These are phyloP conservation scores for Leishmania braziliensis DNA, from an alignment of 208 protist species.

Conservation along the genomic window DNA sequence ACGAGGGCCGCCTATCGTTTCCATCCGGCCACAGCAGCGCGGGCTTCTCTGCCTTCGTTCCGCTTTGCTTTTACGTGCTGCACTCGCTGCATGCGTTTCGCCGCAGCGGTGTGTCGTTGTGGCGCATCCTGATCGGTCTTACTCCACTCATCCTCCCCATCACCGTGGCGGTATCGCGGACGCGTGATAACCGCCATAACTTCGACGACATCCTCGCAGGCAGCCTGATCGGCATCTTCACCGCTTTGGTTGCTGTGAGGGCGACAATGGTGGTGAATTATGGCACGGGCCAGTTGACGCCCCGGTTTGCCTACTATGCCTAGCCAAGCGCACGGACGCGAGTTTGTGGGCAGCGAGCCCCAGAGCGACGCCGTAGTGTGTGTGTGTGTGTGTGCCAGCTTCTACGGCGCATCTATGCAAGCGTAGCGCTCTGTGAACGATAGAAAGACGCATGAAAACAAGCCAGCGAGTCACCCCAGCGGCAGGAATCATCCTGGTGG, in stretches of 20 bases:
- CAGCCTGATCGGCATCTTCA: constrained; percentile 33
- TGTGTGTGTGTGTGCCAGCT: too few species aligned
- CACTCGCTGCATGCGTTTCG: constrained; percentile 44
- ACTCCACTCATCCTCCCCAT: constrained; percentile 58
- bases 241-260: constrained; percentile 36
- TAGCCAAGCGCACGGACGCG: too few species aligned
- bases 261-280: too few species aligned
- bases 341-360: too few species aligned
- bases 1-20: constrained; percentile 53
- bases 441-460: too few species aligned
- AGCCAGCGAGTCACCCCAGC: too few species aligned
- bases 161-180: constrained; percentile 70
- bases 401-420: too few species aligned
- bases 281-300: too few species aligned
- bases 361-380: too few species aligned
- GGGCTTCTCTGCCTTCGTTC: constrained; percentile 71
- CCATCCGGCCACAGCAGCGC: constrained; percentile 89
- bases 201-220: constrained; percentile 83
- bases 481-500: too few species aligned
- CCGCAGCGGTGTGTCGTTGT: constrained; percentile 42
- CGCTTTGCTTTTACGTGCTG: constrained; percentile 76
- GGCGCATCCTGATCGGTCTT: constrained; percentile 41
- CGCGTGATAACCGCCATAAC: constrained; percentile 80
- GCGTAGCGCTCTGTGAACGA: too few species aligned
- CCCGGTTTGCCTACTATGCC: too few species aligned